These are phyloP conservation scores for Aspergillus niger DNA, from an alignment of 2,329 filamentous ascomycete species.

Conservation along the genomic window DNA sequence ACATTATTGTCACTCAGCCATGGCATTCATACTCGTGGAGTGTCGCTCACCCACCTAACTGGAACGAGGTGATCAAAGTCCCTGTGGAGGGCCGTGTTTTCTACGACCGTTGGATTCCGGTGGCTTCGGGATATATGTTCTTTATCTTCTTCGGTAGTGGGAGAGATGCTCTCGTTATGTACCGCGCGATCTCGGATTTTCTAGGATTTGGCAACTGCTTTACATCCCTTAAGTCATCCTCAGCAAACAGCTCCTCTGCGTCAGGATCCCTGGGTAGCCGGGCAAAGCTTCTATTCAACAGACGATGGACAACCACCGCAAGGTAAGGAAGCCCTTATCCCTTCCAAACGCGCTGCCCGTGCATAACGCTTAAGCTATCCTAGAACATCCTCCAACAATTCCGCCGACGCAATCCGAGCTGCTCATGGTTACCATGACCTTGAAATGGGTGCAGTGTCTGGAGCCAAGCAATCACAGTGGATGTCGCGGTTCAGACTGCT, in stretches of 20 bases:
- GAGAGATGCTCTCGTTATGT: slow-evolving; percentile 60
- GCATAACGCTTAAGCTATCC: slow-evolving; percentile 2
- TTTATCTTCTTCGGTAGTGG: slow-evolving; percentile 69
- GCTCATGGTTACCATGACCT: slow-evolving; percentile 19
- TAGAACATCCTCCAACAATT: slow-evolving; percentile 14
- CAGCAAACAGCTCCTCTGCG: slow-evolving; percentile 13
- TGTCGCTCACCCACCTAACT: slow-evolving; percentile 53
- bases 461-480: slow-evolving; percentile 1
- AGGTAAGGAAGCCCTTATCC: slow-evolving; percentile 15
- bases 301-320: slow-evolving; percentile 19
- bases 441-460: slow-evolving; percentile 24
- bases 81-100: slow-evolving; percentile 48
- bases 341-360: background rate
- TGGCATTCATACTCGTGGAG: slow-evolving; percentile 56
- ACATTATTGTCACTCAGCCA: slow-evolving; percentile 38
- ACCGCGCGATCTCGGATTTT: slow-evolving; percentile 48
- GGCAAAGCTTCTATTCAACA: slow-evolving; percentile 30
- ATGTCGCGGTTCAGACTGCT: slow-evolving; percentile 16
- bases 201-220: slow-evolving; percentile 45
- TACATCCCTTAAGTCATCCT: slow-evolving; percentile 23
- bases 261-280: slow-evolving; percentile 31
- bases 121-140: slow-evolving; percentile 56
- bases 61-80: slow-evolving; percentile 53
- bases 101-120: slow-evolving; percentile 61
- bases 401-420: background rate